Base-by-base conservation (phyloP, 2,329 filamentous ascomycete species). In the Pseudogymnoascus sp. region DNA sequence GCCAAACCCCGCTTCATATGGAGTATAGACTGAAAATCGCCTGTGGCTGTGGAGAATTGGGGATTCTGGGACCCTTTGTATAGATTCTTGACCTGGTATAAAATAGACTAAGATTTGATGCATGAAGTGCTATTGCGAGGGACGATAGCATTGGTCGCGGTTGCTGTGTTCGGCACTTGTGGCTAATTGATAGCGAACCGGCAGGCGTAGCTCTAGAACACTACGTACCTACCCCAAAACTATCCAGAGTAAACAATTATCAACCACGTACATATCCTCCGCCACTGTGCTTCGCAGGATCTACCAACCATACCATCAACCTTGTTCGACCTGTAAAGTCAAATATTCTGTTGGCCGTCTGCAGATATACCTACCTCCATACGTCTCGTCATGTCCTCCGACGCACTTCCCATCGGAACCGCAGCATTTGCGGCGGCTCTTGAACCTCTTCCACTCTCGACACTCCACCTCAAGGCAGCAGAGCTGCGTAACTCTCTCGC, bases 401-500 rank as follows among this genome's bases (percentile, higher is more conserved):
- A 83, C 68, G 72, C 84, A 6, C 69, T 71, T 9, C 86, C 87
- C 62, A 90, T 90, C 70, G 74, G 80, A 50, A 76, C 84, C 25
- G 72, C 77, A 16, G 81, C 81, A 70, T 90, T 90, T 76, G 83
- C 85, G 69, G 76, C 78, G 64, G 89, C 89, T 22, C 79, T 92
- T 66, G 77, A 80, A 65, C 82, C 86, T 63, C 84, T 92, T 61
- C 82, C 87, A 39, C 72, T 86, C 65, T 79, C 81, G 7, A 81
- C 81, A 62, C 84, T 92, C 6, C 85, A 88, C 74, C 79, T 88
- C 73, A 91, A 91, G 74, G 82, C 87, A 62, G 82, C 88, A 70
- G 89, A 92, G 73, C 79, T 92, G 64, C 84, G 83, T 71, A 91
- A 91, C 79, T 84, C 80, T 67, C 86, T 91, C 70, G 79, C 81